Percentiles rank a stretch among this genome's conserved stretches.
phyloP scores from a whole-genome alignment of 2,329 filamentous ascomycete genomes.

The Fusarium robinianum region DNA sequence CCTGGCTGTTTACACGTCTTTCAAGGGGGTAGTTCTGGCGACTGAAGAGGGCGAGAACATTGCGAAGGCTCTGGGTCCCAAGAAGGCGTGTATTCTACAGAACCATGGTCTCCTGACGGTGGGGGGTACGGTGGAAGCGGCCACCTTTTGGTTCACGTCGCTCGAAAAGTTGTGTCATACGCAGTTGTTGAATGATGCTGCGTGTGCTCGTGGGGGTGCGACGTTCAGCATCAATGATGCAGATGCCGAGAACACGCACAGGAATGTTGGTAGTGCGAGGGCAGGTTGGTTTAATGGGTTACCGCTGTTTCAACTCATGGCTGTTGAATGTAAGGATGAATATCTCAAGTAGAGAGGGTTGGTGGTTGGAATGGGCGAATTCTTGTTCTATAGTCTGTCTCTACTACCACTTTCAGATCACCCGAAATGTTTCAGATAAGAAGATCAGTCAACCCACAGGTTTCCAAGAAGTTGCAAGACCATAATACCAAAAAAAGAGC shows the following conservation, averaged over 20 bases:
- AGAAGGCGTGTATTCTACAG: slow-evolving; percentile 57
- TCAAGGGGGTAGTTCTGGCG: slow-evolving; percentile 57
- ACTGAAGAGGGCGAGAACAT: slow-evolving; percentile 56
- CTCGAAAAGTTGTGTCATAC: slow-evolving; percentile 54
- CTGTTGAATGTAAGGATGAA: too few relatives aligned
- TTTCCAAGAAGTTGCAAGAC: too few relatives aligned
- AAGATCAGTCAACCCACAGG: too few relatives aligned
- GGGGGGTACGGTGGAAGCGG: slow-evolving; percentile 54
- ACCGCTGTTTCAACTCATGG: slow-evolving; percentile 17
- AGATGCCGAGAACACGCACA: slow-evolving; percentile 70
- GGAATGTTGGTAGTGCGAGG: slow-evolving; percentile 62
- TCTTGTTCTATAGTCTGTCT: too few relatives aligned
- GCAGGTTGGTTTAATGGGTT: slow-evolving; percentile 69
- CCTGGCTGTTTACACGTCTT: slow-evolving; percentile 50
- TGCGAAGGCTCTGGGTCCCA: slow-evolving; percentile 50
- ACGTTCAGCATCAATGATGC: slow-evolving; percentile 69
- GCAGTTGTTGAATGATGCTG: slow-evolving; percentile 60
- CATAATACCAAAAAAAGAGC: too few relatives aligned
- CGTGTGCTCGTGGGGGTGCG: slow-evolving; percentile 63
- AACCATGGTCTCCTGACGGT: slow-evolving; percentile 61
- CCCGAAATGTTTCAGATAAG: too few relatives aligned
- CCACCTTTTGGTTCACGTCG: slow-evolving; percentile 59
- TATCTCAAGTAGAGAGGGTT: too few relatives aligned
- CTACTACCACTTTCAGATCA: too few relatives aligned
- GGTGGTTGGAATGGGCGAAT: too few relatives aligned